Conservation (phyloP, 2,329 filamentous ascomycete genomes). For the Daldinia sp. region DNA sequence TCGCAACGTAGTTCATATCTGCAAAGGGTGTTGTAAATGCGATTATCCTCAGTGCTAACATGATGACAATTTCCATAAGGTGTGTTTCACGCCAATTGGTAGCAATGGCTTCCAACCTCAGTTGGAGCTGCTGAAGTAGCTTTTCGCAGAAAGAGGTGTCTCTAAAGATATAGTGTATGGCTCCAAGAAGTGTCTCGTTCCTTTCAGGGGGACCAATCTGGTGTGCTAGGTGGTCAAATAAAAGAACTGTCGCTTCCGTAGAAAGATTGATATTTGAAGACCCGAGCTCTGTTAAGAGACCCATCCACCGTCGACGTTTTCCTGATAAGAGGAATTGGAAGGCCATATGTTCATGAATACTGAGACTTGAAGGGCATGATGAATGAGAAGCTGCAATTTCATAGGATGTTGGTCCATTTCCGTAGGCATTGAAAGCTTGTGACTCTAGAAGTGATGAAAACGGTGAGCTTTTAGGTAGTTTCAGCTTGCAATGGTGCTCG, state of each 20-base stretch:
- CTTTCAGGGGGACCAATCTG: slow-evolving; percentile 65
- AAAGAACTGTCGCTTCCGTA: slow-evolving; percentile 60
- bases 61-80: slow-evolving; percentile 69
- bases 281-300: slow-evolving; percentile 63
- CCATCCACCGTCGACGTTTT: slow-evolving; percentile 61
- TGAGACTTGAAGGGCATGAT: slow-evolving; percentile 60
- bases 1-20: slow-evolving; percentile 14
- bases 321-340: slow-evolving; percentile 63
- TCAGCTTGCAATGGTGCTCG: slow-evolving; percentile 58
- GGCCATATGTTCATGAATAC: slow-evolving; percentile 65
- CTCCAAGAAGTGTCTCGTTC: slow-evolving; percentile 54
- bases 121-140: slow-evolving; percentile 60
- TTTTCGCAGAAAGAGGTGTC: slow-evolving; percentile 63
- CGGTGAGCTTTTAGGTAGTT: slow-evolving; percentile 54
- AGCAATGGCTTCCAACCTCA: slow-evolving; percentile 58
- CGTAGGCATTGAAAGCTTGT: slow-evolving; percentile 49
- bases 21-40: slow-evolving; percentile 34
- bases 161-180: slow-evolving; percentile 62
- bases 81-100: slow-evolving; percentile 70
- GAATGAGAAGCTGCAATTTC: slow-evolving; percentile 63
- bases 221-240: slow-evolving; percentile 65
- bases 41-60: slow-evolving; percentile 59
- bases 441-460: slow-evolving; percentile 50
- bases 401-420: slow-evolving; percentile 63
- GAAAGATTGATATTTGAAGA: slow-evolving; percentile 71